A percentile compares a stretch with the other conserved stretches of the same genome.
Conservation (phyloP, 140 eudicot genomes). For the Erigeron philadelphicus region DNA sequence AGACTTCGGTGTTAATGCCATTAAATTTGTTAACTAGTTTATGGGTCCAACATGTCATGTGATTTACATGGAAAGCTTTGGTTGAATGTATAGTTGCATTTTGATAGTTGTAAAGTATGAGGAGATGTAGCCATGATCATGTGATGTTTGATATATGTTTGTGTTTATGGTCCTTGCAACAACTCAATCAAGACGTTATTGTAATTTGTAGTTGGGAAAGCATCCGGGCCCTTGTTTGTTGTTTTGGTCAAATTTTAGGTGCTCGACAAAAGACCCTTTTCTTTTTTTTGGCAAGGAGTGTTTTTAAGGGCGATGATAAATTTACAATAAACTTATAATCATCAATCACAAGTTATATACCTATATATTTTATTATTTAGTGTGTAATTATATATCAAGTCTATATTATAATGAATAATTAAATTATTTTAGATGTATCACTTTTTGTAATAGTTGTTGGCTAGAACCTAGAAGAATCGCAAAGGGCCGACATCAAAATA, state of each 20-base stretch:
- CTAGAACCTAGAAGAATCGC: no score
- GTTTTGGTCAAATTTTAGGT: background rate
- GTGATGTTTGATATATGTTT: slow-evolving; percentile 19
- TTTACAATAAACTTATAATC: no score
- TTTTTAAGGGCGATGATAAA: no score
- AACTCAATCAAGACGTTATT: slow-evolving; percentile 18
- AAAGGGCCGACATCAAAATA: no score
- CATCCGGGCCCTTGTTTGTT: background rate
- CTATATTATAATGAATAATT: no score
- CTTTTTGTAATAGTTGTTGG: no score
- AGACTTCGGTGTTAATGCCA: background rate
- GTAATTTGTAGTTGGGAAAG: slow-evolving; percentile 19
- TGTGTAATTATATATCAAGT: no score
- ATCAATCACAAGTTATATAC: no score
- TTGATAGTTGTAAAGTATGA: slow-evolving; percentile 19
- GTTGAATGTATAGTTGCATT: slow-evolving; percentile 4
- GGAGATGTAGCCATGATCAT: slow-evolving; percentile 9
- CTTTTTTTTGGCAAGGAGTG: no score
- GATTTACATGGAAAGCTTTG: slow-evolving; percentile 10
- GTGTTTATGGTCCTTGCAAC: slow-evolving; percentile 12
- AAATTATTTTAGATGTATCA: no score
- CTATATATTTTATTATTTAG: no score
- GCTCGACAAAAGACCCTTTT: background rate
- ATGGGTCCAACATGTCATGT: slow-evolving; percentile 22
- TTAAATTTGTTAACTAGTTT: background rate